Evolutionary conservation across 257 asterid species (phyloP).

Genomic region (Plectranthus barbatus): DNA sequence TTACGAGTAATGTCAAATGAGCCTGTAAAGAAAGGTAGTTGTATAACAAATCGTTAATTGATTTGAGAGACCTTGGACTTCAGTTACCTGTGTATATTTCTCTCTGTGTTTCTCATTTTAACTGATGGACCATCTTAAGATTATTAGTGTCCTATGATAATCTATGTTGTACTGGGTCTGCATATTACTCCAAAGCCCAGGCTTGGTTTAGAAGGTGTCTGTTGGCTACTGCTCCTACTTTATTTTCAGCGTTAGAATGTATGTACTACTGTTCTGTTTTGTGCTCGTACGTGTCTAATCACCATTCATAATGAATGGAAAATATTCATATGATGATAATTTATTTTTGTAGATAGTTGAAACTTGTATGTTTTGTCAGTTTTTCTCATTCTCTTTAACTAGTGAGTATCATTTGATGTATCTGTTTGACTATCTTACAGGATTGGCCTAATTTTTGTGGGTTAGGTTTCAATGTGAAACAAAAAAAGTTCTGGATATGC

Average conservation of each 20-base stretch:
- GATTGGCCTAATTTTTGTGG: neutral
- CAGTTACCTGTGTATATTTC: neutral
- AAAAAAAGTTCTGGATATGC: neutral
- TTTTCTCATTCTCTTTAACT: slow-evolving; percentile 7
- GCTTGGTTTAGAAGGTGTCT: neutral
- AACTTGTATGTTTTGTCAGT: neutral
- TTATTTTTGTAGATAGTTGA: neutral
- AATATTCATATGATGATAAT: neutral
- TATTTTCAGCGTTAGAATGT: neutral
- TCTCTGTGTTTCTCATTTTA: neutral
- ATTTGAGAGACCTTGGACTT: neutral
- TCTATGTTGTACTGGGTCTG: neutral
- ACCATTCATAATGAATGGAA: neutral
- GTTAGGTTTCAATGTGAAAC: neutral
- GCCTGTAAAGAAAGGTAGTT: neutral
- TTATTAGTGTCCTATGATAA: neutral
- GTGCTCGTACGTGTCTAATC: neutral
- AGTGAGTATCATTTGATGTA: neutral
- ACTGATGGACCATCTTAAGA: neutral
- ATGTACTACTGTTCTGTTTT: neutral
- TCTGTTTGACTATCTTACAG: neutral
- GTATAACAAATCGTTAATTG: neutral
- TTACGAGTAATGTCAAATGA: neutral
- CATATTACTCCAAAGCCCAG: neutral
- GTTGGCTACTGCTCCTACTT: neutral